Evolutionary conservation across 495 filamentous ascomycete genomes (phyloP).

Genomic region (Schizothecium vesticola): DNA sequence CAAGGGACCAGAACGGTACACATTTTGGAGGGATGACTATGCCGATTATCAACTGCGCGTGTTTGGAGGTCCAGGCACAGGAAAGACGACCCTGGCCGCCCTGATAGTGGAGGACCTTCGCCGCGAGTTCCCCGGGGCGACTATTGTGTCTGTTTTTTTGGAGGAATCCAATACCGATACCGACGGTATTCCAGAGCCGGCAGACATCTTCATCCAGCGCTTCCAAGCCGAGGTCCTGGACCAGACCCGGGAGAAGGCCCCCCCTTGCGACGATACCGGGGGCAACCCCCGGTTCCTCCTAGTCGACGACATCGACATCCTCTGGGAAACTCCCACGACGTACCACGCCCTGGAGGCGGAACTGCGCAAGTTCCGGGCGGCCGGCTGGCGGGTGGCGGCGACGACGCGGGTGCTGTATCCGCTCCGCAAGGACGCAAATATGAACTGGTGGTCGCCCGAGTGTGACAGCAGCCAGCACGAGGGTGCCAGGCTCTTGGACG

Average conservation of each 20-base stretch:
- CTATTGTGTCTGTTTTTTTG: neutral
- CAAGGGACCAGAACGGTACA: neutral
- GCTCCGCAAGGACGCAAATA: neutral
- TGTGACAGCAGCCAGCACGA: neutral
- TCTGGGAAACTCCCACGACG: neutral
- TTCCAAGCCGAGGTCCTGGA: neutral
- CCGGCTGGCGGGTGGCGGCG: neutral
- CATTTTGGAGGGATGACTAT: neutral
- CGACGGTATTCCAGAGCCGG: neutral
- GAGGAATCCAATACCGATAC: neutral
- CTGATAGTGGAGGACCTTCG: neutral
- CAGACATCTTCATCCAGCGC: neutral
- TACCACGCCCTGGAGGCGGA: neutral
- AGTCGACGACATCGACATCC: neutral
- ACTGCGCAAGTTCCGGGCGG: neutral
- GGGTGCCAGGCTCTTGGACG: accelerated
- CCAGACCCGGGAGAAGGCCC: neutral
- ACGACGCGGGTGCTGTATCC: neutral
- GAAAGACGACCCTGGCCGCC: neutral
- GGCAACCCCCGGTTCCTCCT: neutral
- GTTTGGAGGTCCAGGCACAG: neutral
- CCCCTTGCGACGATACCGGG: neutral
- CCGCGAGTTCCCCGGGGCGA: neutral
- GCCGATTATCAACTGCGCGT: neutral
- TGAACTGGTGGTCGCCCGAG: neutral